Base-by-base conservation (phyloP, 495 filamentous ascomycete species). In the Neurospora sp. region DNA sequence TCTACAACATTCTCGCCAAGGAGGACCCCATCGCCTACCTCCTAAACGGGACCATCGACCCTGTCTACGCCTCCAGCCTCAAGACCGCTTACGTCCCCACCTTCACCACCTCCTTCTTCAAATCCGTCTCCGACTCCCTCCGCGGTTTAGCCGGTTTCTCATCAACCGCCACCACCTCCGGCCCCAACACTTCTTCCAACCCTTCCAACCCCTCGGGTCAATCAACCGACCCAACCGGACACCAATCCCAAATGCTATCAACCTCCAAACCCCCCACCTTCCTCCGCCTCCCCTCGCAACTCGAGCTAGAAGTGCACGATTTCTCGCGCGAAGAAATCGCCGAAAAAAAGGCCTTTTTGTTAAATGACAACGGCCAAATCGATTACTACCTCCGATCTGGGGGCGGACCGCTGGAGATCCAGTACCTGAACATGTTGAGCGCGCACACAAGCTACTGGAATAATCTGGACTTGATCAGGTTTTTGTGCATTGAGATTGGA, bases 401-500 rank as follows among this genome's bases (percentile, higher is more conserved):
- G 0, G 89, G 91, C 27, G 93, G 95, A 0, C 87, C 94, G 5
- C 84, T 98, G 38, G 94, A 96, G 81, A 92, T 97, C 70, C 94
- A 98, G 84, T 99, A 99, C 79, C 80, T 98, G 5, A 97, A 96
- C 75, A 99, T 99, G 95, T 81, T 99, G 73, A 92, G 93, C 71
- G 96, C 96, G n/a, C 96, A 99, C 81, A 94, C 92, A 72, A 93
- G 91, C 74, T 99, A 99, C 77, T 98, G 96, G 96, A 87, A 87
- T 11, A 89, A 91, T 75, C 85, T 86, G 72, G 96, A 98, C 79
- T 93, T 98, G 81, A 89, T 96, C 35, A 82, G 94, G 44, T 90
- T 98, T 78, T 78, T 98, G 70, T 95, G 97, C 22, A 81, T 93
- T 46, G 96, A 99, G 82, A 88, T 95, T 76, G 94, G 95, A 10